A percentile compares a stretch with the other conserved stretches of the same genome.
Evolutionary conservation across 2,329 filamentous ascomycete genomes (phyloP).

Genomic region (Aspergillus quadrilineatus): DNA sequence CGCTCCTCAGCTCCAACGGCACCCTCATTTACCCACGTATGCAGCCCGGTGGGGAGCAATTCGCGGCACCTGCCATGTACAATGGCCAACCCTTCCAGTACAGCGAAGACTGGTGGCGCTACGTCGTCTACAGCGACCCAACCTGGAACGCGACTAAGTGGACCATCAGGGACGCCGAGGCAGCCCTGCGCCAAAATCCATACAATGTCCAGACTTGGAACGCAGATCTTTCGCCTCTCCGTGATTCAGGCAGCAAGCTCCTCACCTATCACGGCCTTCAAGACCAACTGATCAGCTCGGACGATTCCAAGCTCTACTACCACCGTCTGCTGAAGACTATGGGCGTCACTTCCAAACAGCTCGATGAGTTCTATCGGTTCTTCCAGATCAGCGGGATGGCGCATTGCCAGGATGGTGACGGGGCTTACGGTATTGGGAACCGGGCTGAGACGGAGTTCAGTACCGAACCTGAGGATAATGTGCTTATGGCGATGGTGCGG

Average conservation of each 20-base stretch:
- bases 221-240: slow-evolving; percentile 50
- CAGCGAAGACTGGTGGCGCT: slow-evolving; percentile 35
- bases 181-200: slow-evolving; percentile 42
- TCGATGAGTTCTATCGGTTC: slow-evolving; percentile 48
- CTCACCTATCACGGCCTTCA: slow-evolving; percentile 45
- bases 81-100: slow-evolving; percentile 11
- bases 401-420: slow-evolving; percentile 49
- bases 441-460: slow-evolving; percentile 21
- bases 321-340: slow-evolving; percentile 44
- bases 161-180: slow-evolving; percentile 37
- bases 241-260: slow-evolving; percentile 44
- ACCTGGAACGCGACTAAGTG: slow-evolving; percentile 42
- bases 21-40: slow-evolving; percentile 28
- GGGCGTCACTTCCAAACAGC: slow-evolving; percentile 27
- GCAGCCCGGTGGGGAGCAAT: slow-evolving; percentile 11
- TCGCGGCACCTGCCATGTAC: slow-evolving; percentile 10
- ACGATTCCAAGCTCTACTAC: slow-evolving; percentile 54
- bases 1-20: slow-evolving; percentile 23
- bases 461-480: slow-evolving; percentile 44
- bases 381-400: slow-evolving; percentile 57
- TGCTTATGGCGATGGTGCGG: slow-evolving; percentile 49
- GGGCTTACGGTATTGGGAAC: slow-evolving; percentile 45
- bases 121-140: slow-evolving; percentile 43
- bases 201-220: slow-evolving; percentile 51
- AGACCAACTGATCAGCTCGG: slow-evolving; percentile 53